phyloP scores from a whole-genome alignment of 2,329 filamentous ascomycete species.

The Xylariaceae sp. region DNA sequence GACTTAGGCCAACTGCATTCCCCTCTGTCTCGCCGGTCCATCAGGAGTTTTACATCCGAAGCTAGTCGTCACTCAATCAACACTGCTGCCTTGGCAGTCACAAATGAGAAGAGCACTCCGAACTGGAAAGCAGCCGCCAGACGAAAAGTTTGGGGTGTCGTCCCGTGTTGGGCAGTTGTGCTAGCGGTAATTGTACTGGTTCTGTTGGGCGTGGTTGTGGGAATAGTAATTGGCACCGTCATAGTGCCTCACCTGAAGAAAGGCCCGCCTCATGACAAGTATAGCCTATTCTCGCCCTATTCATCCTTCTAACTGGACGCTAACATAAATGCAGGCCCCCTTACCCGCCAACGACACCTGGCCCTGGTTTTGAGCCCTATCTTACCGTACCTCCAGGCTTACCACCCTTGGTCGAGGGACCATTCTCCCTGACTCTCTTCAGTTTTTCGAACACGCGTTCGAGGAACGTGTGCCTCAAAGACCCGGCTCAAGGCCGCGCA shows the following conservation, averaged over 20 bases:
- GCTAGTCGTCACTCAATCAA: conserved; percentile 62
- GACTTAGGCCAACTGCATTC: conserved; percentile 52
- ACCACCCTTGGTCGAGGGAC: conserved; percentile 60
- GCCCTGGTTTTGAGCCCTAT: conserved; percentile 59
- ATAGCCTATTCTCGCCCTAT: not conserved
- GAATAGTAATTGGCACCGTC: conserved; percentile 61
- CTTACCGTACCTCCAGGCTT: conserved; percentile 58
- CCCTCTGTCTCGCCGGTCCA: conserved; percentile 58
- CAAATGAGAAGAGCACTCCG: conserved; percentile 55
- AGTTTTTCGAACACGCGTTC: conserved; percentile 52
- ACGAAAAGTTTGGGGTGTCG: conserved; percentile 62
- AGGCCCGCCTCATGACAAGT: conserved; percentile 27
- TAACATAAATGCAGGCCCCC: conserved; percentile 30
- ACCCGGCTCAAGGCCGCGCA: conserved; percentile 60
- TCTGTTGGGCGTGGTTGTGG: conserved; percentile 62
- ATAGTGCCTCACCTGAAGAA: conserved; percentile 42
- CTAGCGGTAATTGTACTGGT: conserved; percentile 56
- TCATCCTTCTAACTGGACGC: conserved; percentile 7
- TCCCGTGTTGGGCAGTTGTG: conserved; percentile 68
- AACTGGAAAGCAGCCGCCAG: conserved; percentile 61
- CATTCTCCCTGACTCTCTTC: conserved; percentile 61
- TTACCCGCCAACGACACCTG: conserved; percentile 35
- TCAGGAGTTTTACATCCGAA: conserved; percentile 59
- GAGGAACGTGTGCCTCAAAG: conserved; percentile 56
- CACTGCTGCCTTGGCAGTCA: conserved; percentile 51